A percentile compares a stretch with the other conserved stretches of the same genome.
phyloP scores from a whole-genome alignment of 1,284 basidiomycete species.

The Cutaneotrichosporon spelunceum region DNA sequence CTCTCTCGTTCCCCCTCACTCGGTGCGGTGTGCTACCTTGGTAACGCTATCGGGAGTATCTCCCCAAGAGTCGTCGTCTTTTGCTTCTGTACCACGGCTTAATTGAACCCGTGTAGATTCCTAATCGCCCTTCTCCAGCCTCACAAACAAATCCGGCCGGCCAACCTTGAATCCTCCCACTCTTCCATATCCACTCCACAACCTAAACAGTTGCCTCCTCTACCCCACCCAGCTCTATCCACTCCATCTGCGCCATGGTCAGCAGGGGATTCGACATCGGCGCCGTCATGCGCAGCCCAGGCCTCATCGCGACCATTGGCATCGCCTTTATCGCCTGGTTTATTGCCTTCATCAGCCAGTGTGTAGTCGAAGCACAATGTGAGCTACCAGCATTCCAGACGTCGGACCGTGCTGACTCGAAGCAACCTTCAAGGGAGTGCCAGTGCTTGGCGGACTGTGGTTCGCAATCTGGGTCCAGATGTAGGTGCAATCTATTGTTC shows the following conservation, averaged over 20 bases:
- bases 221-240: constrained; percentile 3
- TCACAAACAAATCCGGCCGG: background rate
- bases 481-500: constrained; percentile 22
- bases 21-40: too few relatives aligned
- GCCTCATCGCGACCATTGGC: constrained; percentile 81
- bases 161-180: background rate
- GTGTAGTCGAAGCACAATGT: constrained; percentile 6
- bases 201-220: background rate
- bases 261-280: constrained; percentile 35
- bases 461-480: constrained; percentile 72
- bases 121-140: background rate
- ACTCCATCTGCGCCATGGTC: constrained; percentile 27
- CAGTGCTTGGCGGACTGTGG: constrained; percentile 65
- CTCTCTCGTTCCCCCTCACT: too few relatives aligned
- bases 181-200: background rate
- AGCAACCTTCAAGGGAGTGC: constrained; percentile 19
- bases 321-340: constrained; percentile 85
- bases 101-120: background rate
- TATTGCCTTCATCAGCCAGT: constrained; percentile 66
- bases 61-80: too few relatives aligned
- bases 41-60: too few relatives aligned
- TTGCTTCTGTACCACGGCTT: background rate
- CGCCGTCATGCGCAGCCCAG: constrained; percentile 75
- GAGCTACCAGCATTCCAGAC: too few relatives aligned
- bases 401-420: too few relatives aligned